A percentile compares a stretch with the other conserved stretches of the same genome.
These are phyloP conservation scores for Breynia disticha DNA, from an alignment of 441 rosid genomes.

Conservation along the genomic window DNA sequence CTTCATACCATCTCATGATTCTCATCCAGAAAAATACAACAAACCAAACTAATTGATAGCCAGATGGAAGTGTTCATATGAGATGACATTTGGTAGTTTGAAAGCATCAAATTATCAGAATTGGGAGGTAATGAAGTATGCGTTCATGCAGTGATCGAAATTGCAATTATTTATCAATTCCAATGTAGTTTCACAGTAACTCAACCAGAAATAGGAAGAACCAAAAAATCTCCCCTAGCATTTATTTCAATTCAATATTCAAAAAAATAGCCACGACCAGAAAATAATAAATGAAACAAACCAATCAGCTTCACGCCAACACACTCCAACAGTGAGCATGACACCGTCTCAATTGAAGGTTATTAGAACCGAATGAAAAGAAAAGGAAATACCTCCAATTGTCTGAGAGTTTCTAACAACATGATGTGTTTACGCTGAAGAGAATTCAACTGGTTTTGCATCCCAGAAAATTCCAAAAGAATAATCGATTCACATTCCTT, in stretches of 20 bases:
- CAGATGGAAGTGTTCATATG: neutral
- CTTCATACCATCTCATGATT: neutral
- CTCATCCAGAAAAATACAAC: too few species aligned
- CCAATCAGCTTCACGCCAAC: neutral
- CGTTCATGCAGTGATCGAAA: neutral
- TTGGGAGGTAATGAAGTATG: neutral
- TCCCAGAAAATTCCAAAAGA: slow-evolving; percentile 55
- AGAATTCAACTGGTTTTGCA: slow-evolving; percentile 58
- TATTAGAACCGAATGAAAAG: neutral
- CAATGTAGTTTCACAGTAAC: too few species aligned
- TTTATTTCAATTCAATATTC: neutral
- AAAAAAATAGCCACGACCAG: neutral
- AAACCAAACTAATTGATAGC: too few species aligned
- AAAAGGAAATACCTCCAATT: slow-evolving; percentile 55
- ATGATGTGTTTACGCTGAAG: slow-evolving; percentile 57
- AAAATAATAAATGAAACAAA: too few species aligned
- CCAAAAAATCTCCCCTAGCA: too few species aligned
- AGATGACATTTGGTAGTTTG: neutral
- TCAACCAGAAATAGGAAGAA: too few species aligned
- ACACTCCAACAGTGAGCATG: neutral
- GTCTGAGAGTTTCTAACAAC: slow-evolving; percentile 67
- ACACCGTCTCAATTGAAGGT: neutral
- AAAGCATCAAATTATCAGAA: neutral
- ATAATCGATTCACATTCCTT: slow-evolving; percentile 82
- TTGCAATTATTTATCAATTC: too few species aligned